Evolutionary conservation across 73 alveolate species (phyloP).

Genomic region (Paramecium bursaria): DNA sequence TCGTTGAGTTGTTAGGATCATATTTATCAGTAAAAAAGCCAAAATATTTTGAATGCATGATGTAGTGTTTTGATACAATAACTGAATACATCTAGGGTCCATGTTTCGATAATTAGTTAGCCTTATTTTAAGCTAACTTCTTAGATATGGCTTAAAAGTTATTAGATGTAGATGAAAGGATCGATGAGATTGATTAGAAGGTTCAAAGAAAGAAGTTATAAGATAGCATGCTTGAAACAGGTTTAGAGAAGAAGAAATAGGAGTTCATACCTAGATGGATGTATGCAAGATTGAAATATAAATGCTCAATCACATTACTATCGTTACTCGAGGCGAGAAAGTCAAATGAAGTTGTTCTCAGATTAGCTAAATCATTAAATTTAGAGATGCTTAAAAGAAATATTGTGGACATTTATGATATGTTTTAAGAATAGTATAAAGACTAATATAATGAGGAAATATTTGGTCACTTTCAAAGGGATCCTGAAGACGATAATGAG

Average conservation of each 20-base stretch:
- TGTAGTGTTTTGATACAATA: slow-evolving; percentile 66
- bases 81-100: slow-evolving; percentile 71
- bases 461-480: slow-evolving; percentile 57
- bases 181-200: slow-evolving; percentile 56
- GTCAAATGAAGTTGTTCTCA: slow-evolving; percentile 66
- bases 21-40: slow-evolving; percentile 47
- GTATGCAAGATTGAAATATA: slow-evolving; percentile 74
- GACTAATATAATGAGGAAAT: slow-evolving; percentile 55
- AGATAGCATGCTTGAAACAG: neutral
- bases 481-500: slow-evolving; percentile 58
- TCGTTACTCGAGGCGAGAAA: slow-evolving; percentile 74
- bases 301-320: slow-evolving; percentile 70
- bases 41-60: slow-evolving; percentile 61
- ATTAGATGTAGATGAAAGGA: slow-evolving; percentile 68
- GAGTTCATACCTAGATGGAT: slow-evolving; percentile 71
- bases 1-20: slow-evolving; percentile 50
- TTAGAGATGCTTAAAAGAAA: slow-evolving; percentile 71
- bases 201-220: slow-evolving; percentile 1
- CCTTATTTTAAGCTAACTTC: slow-evolving; percentile 66
- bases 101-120: slow-evolving; percentile 63
- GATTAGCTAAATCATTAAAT: slow-evolving; percentile 70
- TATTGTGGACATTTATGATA: slow-evolving; percentile 62
- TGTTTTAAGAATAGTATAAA: slow-evolving; percentile 31
- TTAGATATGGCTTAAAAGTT: slow-evolving; percentile 65
- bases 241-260: neutral